phyloP scores from a whole-genome alignment of 1,284 basidiomycete genomes.

The Tranzscheliella williamsii region DNA sequence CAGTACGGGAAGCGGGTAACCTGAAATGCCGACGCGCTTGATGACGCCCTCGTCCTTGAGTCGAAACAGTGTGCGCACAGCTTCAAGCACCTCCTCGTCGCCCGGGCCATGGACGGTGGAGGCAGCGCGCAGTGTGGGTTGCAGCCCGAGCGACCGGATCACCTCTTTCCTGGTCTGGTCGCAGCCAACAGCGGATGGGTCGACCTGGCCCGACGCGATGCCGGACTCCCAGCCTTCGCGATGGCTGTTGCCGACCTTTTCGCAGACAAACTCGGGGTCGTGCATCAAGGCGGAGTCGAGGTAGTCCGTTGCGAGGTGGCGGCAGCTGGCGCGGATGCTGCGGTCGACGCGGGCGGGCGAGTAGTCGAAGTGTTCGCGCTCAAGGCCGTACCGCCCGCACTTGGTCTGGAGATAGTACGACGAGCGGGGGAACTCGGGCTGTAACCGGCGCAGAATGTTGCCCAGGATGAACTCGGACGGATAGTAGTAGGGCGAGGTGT shows the following conservation, averaged over 20 bases:
- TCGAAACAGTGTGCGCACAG: conserved; percentile 72
- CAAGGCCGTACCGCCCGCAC: conserved; percentile 79
- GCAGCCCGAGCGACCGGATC: conserved; percentile 43
- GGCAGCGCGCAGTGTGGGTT: conserved; percentile 65
- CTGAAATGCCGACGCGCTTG: conserved; percentile 80
- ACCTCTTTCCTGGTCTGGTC: conserved; percentile 26
- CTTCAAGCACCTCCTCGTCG: conserved; percentile 77
- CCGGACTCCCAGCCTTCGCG: conserved; percentile 32
- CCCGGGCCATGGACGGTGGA: conserved; percentile 72
- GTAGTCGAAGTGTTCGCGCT: conserved; percentile 75
- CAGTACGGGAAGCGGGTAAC: conserved; percentile 86
- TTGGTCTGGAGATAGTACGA: conserved; percentile 72
- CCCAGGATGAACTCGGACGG: conserved; percentile 87
- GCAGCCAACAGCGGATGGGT: conserved; percentile 3
- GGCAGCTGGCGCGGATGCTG: conserved; percentile 74
- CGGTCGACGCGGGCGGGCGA: conserved; percentile 71
- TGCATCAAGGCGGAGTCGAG: conserved; percentile 69
- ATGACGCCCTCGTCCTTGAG: conserved; percentile 79
- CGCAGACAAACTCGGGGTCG: conserved; percentile 84
- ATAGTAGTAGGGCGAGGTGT: conserved; percentile 80
- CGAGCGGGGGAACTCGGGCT: conserved; percentile 58
- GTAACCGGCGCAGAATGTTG: conserved; percentile 61
- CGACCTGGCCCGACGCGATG: conserved; percentile 34
- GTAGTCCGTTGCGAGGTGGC: conserved; percentile 72
- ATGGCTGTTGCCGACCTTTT: conserved; percentile 65